Base-by-base conservation (phyloP, 441 rosid genomes). In the Jatropha podagrica region DNA sequence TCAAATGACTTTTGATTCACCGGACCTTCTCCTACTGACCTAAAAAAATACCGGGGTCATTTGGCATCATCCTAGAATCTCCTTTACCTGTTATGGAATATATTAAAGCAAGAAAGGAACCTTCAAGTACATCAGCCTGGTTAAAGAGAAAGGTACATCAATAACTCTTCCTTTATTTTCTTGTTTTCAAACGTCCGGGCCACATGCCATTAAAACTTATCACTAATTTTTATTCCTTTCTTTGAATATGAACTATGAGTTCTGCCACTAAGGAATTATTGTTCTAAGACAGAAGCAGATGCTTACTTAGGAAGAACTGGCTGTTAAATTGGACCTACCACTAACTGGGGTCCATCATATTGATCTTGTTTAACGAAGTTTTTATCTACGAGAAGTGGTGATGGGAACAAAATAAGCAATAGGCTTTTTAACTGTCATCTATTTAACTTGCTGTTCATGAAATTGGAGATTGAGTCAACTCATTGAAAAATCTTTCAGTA, bases 61-160 rank as follows among this genome's bases (percentile, higher is more conserved):
- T 72, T 60, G 86, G 90, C 96, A 88, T 91, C 88, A 84, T 89
- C 88, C 92, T 81, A 82, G 96, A 90, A 92, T 94, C 97, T 86
- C 85, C 91, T 88, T 92, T 92, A 74, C 84, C 77, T 74, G 83
- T 75, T 76, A 40, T 78, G 83, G 91, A 90, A 87, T 88, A 88
- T 84, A 82, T 79, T 83, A 90, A 87, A 87, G 90, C 75, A 70
- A 72, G 72, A 85, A 74, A 80, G 77, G 81, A 66, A 64, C 42
- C 70, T 80, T 78, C 88, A 82, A 85, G 89, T 85, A 84, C 89
- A 83, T 75, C 86, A 83, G 81, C 88, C 88, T 77, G 86, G 73
- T 80, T 87, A 87, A 90, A 89, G 93, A 83, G 88, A 89, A 89
- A 87, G 89, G 87, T 78, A 13, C 83, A 65, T 82, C 70, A 75